Conservation (phyloP, 2,329 filamentous ascomycete species). For the Pseudogymnoascus sp. region DNA sequence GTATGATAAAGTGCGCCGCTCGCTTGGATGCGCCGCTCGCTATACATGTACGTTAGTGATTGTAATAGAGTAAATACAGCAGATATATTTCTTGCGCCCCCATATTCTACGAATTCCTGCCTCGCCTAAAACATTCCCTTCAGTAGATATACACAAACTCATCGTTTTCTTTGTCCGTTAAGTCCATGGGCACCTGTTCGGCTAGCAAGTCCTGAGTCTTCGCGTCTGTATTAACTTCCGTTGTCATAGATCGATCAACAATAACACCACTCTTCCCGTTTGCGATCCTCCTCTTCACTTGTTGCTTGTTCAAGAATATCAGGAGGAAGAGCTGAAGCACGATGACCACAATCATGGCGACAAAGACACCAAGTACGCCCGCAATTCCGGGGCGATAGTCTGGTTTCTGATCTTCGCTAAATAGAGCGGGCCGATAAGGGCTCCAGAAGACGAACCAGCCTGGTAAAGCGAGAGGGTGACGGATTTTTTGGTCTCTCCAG, state of each 20-base stretch:
- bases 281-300: slow-evolving; percentile 44
- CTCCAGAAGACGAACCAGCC: slow-evolving; percentile 51
- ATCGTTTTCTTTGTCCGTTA: slow-evolving; percentile 58
- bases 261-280: slow-evolving; percentile 54
- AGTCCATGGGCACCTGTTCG: slow-evolving; percentile 38
- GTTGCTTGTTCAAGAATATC: slow-evolving; percentile 46
- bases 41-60: too few species aligned
- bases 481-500: slow-evolving; percentile 58
- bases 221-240: background rate
- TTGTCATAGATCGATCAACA: slow-evolving; percentile 53
- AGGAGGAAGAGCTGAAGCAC: slow-evolving; percentile 47
- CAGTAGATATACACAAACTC: slow-evolving; percentile 58
- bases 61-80: background rate
- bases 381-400: slow-evolving; percentile 49
- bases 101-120: background rate
- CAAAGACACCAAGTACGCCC: slow-evolving; percentile 45
- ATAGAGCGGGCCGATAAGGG: slow-evolving; percentile 60
- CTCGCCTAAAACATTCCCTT: background rate
- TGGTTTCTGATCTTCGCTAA: slow-evolving; percentile 48
- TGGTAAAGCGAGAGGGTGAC: slow-evolving; percentile 56
- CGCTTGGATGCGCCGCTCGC: too few species aligned
- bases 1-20: too few species aligned
- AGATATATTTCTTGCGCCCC: background rate
- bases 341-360: slow-evolving; percentile 44
- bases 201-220: background rate